Evolutionary conservation across 1,139 yeast genomes (phyloP).

Genomic region (Hemisphaericaspora subhashii): DNA sequence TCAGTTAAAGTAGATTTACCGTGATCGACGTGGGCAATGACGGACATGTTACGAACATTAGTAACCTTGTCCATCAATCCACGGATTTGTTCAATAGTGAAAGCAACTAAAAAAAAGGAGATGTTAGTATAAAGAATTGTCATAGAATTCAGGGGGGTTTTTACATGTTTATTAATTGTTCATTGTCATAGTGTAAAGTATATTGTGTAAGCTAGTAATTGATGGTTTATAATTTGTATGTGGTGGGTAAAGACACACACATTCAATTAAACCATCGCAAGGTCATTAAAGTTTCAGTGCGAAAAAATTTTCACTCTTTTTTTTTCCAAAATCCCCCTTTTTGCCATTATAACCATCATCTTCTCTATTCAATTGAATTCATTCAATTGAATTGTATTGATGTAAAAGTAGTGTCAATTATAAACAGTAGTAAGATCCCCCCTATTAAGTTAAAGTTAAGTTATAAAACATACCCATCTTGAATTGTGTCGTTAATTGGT

Average conservation of each 20-base stretch:
- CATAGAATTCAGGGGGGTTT: background rate
- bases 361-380: no score
- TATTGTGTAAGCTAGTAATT: no score
- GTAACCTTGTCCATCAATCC: conserved; percentile 99
- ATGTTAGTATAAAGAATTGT: conserved; percentile 11
- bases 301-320: background rate
- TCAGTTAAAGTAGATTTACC: conserved; percentile 99
- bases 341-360: background rate
- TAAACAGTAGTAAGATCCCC: no score
- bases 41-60: conserved; percentile 99
- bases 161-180: background rate
- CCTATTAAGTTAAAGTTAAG: no score
- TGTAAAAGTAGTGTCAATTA: no score
- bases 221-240: no score
- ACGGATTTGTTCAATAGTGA: conserved; percentile 93
- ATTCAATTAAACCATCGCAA: background rate
- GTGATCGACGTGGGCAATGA: conserved; percentile 99
- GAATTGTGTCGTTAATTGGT: conserved; percentile 18
- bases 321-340: background rate
- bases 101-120: conserved; percentile 52
- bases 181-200: no score
- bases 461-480: conserved; percentile 48
- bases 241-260: no score
- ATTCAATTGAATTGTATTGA: no score
- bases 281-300: background rate